These are phyloP conservation scores for Boletus fagicola DNA, from an alignment of 768 basidiomycete species.

Conservation along the genomic window DNA sequence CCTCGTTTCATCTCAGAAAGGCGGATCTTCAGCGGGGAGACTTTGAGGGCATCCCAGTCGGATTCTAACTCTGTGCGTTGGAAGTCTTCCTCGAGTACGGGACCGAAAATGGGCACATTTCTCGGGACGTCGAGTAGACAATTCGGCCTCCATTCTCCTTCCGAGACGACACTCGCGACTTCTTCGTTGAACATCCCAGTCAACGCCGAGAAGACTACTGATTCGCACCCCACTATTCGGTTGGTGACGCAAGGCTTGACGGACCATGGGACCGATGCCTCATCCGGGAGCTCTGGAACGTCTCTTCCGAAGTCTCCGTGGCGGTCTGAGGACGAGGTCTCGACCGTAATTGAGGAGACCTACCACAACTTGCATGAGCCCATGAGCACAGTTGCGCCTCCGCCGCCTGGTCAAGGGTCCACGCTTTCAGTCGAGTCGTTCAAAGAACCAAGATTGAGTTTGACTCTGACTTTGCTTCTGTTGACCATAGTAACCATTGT, in stretches of 20 bases:
- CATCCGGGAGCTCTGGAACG: constrained; percentile 4
- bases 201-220: constrained; percentile 9
- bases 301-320: constrained; percentile 10
- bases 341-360: constrained; percentile 3
- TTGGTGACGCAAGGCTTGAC: constrained; percentile 19
- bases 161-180: constrained; percentile 27
- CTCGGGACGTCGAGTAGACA: constrained; percentile 8
- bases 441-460: constrained; percentile 58
- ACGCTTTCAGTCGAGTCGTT: constrained; percentile 18
- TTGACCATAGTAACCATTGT: constrained; percentile 64
- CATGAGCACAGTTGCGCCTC: constrained; percentile 9
- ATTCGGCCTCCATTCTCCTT: constrained; percentile 22
- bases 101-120: constrained; percentile 13
- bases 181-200: constrained; percentile 2
- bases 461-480: constrained; percentile 53
- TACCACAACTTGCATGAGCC: constrained; percentile 11
- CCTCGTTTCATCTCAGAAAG: constrained; percentile 28
- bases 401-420: constrained; percentile 20
- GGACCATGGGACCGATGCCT: background rate
- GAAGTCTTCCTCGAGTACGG: constrained; percentile 14
- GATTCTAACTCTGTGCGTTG: constrained; percentile 19
- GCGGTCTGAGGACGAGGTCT: constrained; percentile 17
- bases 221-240: constrained; percentile 23
- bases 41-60: constrained; percentile 16
- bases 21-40: constrained; percentile 28